phyloP scores from a whole-genome alignment of 495 filamentous ascomycete genomes.

The Acidomyces sp. region DNA sequence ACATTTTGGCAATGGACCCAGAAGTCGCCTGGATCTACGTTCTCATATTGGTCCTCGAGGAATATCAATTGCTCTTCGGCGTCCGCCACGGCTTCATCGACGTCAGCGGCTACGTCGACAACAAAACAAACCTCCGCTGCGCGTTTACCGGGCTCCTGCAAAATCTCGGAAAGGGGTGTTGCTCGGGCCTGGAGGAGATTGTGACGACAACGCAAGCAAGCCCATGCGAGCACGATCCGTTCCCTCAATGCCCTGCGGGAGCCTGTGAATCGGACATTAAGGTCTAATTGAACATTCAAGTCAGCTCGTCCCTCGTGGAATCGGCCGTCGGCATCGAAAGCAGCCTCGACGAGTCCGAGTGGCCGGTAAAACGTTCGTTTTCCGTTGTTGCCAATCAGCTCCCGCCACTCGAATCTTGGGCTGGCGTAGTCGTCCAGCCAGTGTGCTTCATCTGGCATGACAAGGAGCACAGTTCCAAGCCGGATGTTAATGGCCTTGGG shows the following conservation, averaged over 20 bases:
- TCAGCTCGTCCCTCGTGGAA: conserved; percentile 22
- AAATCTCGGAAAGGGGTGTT: not conserved
- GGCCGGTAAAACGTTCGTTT: conserved; percentile 6
- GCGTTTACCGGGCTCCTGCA: not conserved
- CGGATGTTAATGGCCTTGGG: too few relatives aligned
- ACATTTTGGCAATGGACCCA: conserved; percentile 25
- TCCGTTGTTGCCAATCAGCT: not conserved
- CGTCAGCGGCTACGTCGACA: conserved; percentile 13
- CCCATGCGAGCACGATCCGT: conserved; percentile 26
- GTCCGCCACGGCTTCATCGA: conserved; percentile 13
- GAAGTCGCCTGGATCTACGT: conserved; percentile 23
- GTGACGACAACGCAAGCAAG: conserved; percentile 26
- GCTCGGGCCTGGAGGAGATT: conserved; percentile 22
- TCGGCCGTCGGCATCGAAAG: conserved; percentile 21
- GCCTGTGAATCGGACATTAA: conserved; percentile 11
- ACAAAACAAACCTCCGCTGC: conserved; percentile 8
- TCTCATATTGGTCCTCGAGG: conserved; percentile 22
- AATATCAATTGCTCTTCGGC: conserved; percentile 20
- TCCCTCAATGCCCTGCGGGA: conserved; percentile 14
- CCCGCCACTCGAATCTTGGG: conserved; percentile 16
- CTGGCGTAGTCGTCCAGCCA: conserved; percentile 21
- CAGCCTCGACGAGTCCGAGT: conserved; percentile 19
- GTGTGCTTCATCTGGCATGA: too few relatives aligned
- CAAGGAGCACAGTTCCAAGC: too few relatives aligned
- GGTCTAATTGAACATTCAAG: conserved; percentile 12